phyloP scores from a whole-genome alignment of 768 basidiomycete genomes.

The Suillus weaverae region DNA sequence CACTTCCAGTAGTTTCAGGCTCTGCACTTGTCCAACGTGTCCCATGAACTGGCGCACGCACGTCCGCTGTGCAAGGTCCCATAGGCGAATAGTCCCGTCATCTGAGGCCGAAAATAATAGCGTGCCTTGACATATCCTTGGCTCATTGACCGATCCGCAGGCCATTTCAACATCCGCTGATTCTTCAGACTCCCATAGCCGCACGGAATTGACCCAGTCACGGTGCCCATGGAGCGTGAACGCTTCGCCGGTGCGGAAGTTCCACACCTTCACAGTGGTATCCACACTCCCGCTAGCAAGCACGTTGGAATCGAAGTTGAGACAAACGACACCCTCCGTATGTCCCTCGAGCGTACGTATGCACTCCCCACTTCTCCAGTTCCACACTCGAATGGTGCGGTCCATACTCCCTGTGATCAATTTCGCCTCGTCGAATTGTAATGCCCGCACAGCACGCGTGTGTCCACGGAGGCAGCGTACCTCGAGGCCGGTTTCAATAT shows the following conservation, averaged over 20 bases:
- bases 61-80: constrained; percentile 81
- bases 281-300: constrained; percentile 93
- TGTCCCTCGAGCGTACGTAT: constrained; percentile 89
- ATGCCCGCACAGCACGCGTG: constrained; percentile 83
- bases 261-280: constrained; percentile 94
- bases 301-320: constrained; percentile 89
- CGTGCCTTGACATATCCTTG: constrained; percentile 74
- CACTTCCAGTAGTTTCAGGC: constrained; percentile 74
- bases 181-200: constrained; percentile 73
- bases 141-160: constrained; percentile 35
- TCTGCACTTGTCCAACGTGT: constrained; percentile 95
- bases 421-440: constrained; percentile 96
- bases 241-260: constrained; percentile 86
- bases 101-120: constrained; percentile 98
- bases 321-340: constrained; percentile 85
- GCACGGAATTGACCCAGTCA: constrained; percentile 96
- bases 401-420: constrained; percentile 98
- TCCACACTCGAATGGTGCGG: constrained; percentile 91
- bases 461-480: constrained; percentile 87
- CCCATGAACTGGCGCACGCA: constrained; percentile 86
- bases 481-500: constrained; percentile 86
- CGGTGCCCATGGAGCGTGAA: constrained; percentile 91
- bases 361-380: constrained; percentile 89
- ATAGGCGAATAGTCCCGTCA: constrained; percentile 89
- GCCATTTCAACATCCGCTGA: constrained; percentile 10